phyloP scores from a whole-genome alignment of 768 basidiomycete genomes.

The Leccinum olivaceopallidum region DNA sequence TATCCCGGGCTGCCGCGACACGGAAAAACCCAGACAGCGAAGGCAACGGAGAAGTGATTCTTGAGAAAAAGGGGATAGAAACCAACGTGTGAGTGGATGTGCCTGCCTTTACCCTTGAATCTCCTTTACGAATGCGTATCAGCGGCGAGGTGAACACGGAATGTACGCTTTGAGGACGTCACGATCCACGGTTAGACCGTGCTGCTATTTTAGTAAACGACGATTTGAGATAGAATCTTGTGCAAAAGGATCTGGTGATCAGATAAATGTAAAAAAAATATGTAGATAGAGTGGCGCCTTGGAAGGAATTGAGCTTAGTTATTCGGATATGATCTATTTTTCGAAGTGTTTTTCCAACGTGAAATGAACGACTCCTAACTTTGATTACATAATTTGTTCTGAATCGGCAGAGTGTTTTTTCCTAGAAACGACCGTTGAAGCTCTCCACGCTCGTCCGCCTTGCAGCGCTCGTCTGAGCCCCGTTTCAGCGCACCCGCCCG shows the following conservation, averaged over 20 bases:
- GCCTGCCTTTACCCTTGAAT: background rate
- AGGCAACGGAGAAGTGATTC: background rate
- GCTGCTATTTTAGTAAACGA: background rate
- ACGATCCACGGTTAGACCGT: background rate
- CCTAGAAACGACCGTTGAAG: no score
- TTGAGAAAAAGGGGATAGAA: background rate
- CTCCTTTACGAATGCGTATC: background rate
- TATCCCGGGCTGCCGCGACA: background rate
- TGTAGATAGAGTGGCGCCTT: background rate
- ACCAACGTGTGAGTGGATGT: background rate
- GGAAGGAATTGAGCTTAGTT: background rate
- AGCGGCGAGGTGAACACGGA: background rate
- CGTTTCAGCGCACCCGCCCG: no score
- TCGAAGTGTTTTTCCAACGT: no score
- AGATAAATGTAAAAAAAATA: background rate
- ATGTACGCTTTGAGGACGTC: background rate
- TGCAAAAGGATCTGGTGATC: background rate
- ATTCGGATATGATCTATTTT: no score
- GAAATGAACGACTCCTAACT: no score
- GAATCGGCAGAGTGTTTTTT: no score
- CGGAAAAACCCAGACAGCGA: background rate
- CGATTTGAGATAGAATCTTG: background rate
- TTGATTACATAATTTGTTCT: no score
- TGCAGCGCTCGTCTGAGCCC: no score
- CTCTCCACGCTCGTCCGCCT: no score